Evolutionary conservation across 2,329 filamentous ascomycete genomes (phyloP).

Genomic region (Sporothrix pallida): DNA sequence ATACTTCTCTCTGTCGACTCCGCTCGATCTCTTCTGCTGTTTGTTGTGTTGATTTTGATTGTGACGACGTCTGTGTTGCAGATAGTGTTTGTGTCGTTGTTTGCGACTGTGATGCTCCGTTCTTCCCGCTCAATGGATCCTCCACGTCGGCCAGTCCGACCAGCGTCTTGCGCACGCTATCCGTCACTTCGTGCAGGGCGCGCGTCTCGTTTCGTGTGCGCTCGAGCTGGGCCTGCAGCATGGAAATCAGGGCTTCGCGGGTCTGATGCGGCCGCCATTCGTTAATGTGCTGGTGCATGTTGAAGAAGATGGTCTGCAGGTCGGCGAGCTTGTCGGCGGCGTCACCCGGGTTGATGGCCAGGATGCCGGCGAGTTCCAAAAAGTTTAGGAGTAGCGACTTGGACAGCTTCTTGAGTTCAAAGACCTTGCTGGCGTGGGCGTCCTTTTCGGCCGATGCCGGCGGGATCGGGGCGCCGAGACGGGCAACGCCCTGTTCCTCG

Average conservation of each 20-base stretch:
- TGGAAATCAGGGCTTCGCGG: constrained; percentile 80
- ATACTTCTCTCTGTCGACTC: constrained; percentile 44
- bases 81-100: no score
- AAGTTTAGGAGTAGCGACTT: constrained; percentile 90
- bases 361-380: constrained; percentile 77
- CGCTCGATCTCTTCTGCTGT: background rate
- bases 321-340: constrained; percentile 76
- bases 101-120: background rate
- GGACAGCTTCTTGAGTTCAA: constrained; percentile 75
- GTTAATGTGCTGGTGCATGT: constrained; percentile 92
- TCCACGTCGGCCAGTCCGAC: constrained; percentile 67
- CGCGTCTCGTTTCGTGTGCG: constrained; percentile 74
- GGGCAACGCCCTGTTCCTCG: constrained; percentile 71
- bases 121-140: constrained; percentile 37
- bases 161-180: constrained; percentile 75
- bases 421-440: constrained; percentile 65
- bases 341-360: constrained; percentile 67
- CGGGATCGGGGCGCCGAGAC: constrained; percentile 62
- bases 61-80: background rate
- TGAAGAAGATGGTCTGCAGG: constrained; percentile 81
- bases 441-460: constrained; percentile 48
- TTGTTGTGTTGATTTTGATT: background rate
- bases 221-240: constrained; percentile 86
- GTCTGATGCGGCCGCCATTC: constrained; percentile 94
- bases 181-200: constrained; percentile 68